phyloP scores from a whole-genome alignment of 164 flowering plant genomes.

The Aristolochia contorta region DNA sequence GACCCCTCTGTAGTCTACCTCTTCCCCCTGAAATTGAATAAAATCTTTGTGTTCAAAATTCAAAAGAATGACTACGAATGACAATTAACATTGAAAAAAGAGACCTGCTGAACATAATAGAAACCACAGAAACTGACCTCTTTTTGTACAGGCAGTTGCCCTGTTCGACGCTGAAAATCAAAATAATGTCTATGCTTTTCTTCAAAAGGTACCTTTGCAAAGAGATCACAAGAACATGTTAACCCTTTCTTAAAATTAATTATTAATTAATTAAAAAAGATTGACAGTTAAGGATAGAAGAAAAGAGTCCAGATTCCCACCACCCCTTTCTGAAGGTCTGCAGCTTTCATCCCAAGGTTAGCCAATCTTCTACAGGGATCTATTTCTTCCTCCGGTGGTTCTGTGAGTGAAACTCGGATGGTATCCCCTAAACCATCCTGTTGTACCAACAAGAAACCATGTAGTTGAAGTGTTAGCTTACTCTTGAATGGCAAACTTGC shows the following conservation, averaged over 20 bases:
- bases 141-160: conserved; percentile 81
- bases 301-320: conserved; percentile 32
- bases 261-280: no score
- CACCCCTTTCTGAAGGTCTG: conserved; percentile 86
- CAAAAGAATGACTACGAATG: not conserved
- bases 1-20: conserved; percentile 90
- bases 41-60: not conserved
- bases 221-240: not conserved
- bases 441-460: not conserved
- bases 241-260: not conserved
- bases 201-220: conserved; percentile 63
- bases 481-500: no score
- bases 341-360: conserved; percentile 79
- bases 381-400: conserved; percentile 92
- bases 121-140: conserved; percentile 45
- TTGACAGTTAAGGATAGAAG: not conserved
- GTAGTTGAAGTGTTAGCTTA: not conserved
- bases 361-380: conserved; percentile 92
- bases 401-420: conserved; percentile 92
- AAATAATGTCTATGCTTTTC: conserved; percentile 87
- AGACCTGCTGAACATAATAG: not conserved
- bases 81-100: not conserved
- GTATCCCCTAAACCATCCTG: conserved; percentile 99
- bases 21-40: conserved; percentile 56
- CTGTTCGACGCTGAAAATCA: conserved; percentile 92